Evolutionary conservation across 2,329 filamentous ascomycete genomes (phyloP).

Genomic region (Corinectria fuckeliana): DNA sequence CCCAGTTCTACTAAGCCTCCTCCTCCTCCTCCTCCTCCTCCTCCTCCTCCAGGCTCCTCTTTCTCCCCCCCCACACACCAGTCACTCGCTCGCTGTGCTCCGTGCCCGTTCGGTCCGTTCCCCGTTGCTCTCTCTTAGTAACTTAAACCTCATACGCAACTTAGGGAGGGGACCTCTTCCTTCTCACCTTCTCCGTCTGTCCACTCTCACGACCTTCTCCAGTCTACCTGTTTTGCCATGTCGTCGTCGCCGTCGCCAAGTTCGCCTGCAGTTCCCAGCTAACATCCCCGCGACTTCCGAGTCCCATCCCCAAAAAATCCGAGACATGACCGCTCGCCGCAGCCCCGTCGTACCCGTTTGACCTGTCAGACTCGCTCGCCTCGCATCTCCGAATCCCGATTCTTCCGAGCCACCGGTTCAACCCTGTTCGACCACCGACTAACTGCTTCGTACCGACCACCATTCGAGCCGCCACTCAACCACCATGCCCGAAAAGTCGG

Average conservation of each 20-base stretch:
- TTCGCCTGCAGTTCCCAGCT: conserved; percentile 9
- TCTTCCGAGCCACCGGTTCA: conserved; percentile 30
- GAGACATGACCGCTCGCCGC: conserved; percentile 34
- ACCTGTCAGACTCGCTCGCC: conserved; percentile 34
- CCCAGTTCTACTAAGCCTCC: background rate
- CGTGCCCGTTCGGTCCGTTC: conserved; percentile 12
- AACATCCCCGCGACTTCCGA: background rate
- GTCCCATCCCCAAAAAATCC: conserved; percentile 8
- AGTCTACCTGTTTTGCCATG: conserved; percentile 19
- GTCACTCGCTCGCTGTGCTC: too few species aligned
- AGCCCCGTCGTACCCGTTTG: conserved; percentile 29
- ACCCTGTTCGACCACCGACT: conserved; percentile 14
- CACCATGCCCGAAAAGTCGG: conserved; percentile 47
- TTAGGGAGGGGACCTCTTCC: too few species aligned
- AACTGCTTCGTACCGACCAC: background rate
- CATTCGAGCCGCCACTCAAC: background rate
- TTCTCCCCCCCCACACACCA: background rate
- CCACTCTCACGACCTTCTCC: background rate
- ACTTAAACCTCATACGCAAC: too few species aligned
- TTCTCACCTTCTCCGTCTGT: background rate
- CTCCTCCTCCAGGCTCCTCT: conserved; percentile 7
- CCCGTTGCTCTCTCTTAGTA: conserved; percentile 12
- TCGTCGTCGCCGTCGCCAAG: conserved; percentile 16
- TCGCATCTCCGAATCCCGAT: conserved; percentile 24
- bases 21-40: background rate